Evolutionary conservation across 129 eudicot species (phyloP), one percentile per base, ranked within the genome.

Genomic region (Flaveria robusta): DNA sequence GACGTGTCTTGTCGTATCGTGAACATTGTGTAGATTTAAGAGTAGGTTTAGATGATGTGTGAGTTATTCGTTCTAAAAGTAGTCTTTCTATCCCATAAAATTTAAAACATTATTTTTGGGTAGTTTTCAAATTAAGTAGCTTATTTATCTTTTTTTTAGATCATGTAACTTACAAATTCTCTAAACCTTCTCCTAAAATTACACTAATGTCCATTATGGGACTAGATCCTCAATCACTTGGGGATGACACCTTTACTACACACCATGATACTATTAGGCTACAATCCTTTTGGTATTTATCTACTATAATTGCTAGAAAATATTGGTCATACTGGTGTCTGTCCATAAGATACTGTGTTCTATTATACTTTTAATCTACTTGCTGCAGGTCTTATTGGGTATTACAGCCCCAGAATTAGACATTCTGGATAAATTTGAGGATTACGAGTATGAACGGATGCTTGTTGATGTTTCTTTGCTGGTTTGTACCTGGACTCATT

Each of bases 351-450:
- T 51, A 8, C 7, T n/a, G 1, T 31, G 18, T 46, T 50, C 52
- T 64, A 18, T 65, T 47, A 64, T 26, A 5, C 55, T 77, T 51
- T 26, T 43, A 50, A 34, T 46, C 14, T 54, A 27, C 9, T 71
- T 64, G 45, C 42, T 79, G 59, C 87, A 93, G 98, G 92, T 93
- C 39, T 87, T 93, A 54, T 50, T 71, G n/a, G 98, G 87, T 39
- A 83, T 93, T 64, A 88, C 91, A 16, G 83, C 74, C 65, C 87
- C 86, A 34, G 98, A 90, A 76, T 74, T 93, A 75, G 82, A 81
- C 70, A 84, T 90, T 58, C 83, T 93, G 66, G 98, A 93, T 85
- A 70, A 70, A 23, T 93, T 93, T 60, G 98, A 93, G 87, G 98
- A 93, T 71, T 79, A 62, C 15, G 97, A 93, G 87, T 93, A 93